Percentiles rank a stretch among this genome's conserved stretches.
phyloP scores from a whole-genome alignment of 192 early-diverging fungal species.

The Backusella sp. region DNA sequence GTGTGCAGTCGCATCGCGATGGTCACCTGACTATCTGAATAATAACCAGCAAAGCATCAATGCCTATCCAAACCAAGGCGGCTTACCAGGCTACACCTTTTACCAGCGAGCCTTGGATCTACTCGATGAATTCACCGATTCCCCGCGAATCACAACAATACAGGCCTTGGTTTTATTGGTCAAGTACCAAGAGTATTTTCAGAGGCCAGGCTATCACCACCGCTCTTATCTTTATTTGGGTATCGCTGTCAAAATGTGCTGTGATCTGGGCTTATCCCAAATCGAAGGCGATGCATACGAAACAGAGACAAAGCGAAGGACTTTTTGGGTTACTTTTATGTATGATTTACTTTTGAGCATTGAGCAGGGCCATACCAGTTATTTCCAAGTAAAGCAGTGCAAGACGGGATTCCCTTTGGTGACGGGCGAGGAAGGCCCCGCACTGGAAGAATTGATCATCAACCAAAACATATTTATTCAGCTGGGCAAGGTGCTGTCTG shows the following conservation, averaged over 20 bases:
- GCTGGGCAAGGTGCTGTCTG: constrained; percentile 22
- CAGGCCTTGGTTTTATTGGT: constrained; percentile 50
- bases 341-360: constrained; percentile 38
- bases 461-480: constrained; percentile 36
- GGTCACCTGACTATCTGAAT: constrained; percentile 22
- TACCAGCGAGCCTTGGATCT: constrained; percentile 30
- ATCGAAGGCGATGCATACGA: constrained; percentile 8
- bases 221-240: constrained; percentile 47
- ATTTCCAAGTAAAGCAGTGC: constrained; percentile 17
- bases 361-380: constrained; percentile 27
- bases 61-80: neutral
- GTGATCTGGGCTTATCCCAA: constrained; percentile 27
- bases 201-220: constrained; percentile 46
- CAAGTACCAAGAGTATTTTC: constrained; percentile 53
- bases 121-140: constrained; percentile 49
- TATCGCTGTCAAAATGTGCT: constrained; percentile 27
- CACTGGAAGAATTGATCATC: constrained; percentile 27
- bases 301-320: constrained; percentile 27
- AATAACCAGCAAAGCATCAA: neutral
- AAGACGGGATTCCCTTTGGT: constrained; percentile 24
- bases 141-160: constrained; percentile 50
- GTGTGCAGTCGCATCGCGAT: constrained; percentile 51
- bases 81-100: constrained; percentile 23
- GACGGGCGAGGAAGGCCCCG: constrained; percentile 24
- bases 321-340: constrained; percentile 33